Conservation (phyloP, 352 stramenopile genomes). For the Halophytophthora polymorphica region DNA sequence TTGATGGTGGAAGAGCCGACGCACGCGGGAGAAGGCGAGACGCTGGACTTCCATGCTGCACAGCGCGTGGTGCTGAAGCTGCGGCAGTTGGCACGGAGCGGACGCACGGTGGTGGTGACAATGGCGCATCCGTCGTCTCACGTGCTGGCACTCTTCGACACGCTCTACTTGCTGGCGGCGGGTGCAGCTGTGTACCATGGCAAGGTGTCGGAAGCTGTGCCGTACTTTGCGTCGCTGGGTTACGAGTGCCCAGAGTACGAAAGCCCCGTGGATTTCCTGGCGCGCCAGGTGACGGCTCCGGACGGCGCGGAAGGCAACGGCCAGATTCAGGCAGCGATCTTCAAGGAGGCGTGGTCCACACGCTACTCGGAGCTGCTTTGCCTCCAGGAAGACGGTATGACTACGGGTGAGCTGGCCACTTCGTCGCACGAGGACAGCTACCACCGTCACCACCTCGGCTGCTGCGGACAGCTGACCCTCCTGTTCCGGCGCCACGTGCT, state of each 20-base stretch:
- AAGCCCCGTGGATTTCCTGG: conserved; percentile 70
- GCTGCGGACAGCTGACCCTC: conserved; percentile 32
- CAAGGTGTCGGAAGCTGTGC: conserved; percentile 38
- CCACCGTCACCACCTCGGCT: conserved; percentile 13
- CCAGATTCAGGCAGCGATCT: conserved; percentile 21
- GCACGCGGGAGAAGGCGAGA: conserved; percentile 9
- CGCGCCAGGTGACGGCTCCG: conserved; percentile 41
- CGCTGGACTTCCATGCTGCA: conserved; percentile 55
- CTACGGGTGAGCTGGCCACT: background rate
- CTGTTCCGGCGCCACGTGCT: conserved; percentile 43
- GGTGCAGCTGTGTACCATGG: conserved; percentile 59
- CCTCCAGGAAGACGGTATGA: conserved; percentile 3
- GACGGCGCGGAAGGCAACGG: conserved; percentile 28
- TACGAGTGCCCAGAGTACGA: conserved; percentile 50
- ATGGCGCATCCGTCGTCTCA: conserved; percentile 86
- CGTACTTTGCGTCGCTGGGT: conserved; percentile 54
- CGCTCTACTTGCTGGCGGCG: conserved; percentile 51
- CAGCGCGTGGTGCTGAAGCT: conserved; percentile 50
- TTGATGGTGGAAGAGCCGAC: conserved; percentile 87
- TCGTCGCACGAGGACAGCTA: background rate
- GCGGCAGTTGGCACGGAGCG: conserved; percentile 69
- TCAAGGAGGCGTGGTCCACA: conserved; percentile 45
- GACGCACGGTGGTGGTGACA: conserved; percentile 86
- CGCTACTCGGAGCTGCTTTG: conserved; percentile 17
- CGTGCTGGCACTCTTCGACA: conserved; percentile 52